Conservation (phyloP, 768 basidiomycete species). For the Russula emetica region DNA sequence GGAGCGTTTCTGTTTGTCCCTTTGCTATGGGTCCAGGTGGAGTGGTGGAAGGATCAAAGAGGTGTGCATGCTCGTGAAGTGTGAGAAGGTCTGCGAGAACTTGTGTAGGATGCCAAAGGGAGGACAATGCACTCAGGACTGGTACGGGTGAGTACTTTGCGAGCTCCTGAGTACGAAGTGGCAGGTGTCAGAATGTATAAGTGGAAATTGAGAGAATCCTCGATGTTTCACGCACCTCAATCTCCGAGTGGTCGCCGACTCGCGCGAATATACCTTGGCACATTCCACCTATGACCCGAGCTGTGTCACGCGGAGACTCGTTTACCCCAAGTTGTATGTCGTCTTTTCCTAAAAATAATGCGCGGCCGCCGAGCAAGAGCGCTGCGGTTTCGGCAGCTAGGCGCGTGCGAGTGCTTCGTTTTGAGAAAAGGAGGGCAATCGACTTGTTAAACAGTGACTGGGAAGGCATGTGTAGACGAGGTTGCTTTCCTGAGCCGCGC, state of each 20-base stretch:
- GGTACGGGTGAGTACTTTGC: conserved; percentile 89
- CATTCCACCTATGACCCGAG: conserved; percentile 90
- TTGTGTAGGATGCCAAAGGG: conserved; percentile 96
- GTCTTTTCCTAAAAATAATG: conserved; percentile 82
- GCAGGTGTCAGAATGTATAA: not conserved
- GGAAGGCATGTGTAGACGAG: conserved; percentile 53
- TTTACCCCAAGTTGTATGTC: conserved; percentile 98
- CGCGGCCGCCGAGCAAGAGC: conserved; percentile 74
- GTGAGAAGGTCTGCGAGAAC: conserved; percentile 91
- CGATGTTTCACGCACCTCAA: conserved; percentile 64
- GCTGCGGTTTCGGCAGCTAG: conserved; percentile 83
- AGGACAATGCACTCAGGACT: conserved; percentile 93
- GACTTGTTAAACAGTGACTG: conserved; percentile 79
- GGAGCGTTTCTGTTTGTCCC: conserved; percentile 35
- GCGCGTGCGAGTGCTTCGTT: conserved; percentile 90
- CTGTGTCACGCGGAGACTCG: conserved; percentile 79
- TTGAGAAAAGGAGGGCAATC: conserved; percentile 86
- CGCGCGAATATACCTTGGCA: conserved; percentile 96
- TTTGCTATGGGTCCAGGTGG: conserved; percentile 2
- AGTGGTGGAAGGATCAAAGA: conserved; percentile 41
- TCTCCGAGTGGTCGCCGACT: conserved; percentile 87
- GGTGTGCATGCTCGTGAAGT: conserved; percentile 67
- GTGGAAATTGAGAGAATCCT: too few relatives aligned
- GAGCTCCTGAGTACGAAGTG: conserved; percentile 58
- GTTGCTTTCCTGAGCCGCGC: conserved; percentile 32